These are phyloP conservation scores for Kwoniella sp. DNA, from an alignment of 768 basidiomycete genomes.

Conservation along the genomic window DNA sequence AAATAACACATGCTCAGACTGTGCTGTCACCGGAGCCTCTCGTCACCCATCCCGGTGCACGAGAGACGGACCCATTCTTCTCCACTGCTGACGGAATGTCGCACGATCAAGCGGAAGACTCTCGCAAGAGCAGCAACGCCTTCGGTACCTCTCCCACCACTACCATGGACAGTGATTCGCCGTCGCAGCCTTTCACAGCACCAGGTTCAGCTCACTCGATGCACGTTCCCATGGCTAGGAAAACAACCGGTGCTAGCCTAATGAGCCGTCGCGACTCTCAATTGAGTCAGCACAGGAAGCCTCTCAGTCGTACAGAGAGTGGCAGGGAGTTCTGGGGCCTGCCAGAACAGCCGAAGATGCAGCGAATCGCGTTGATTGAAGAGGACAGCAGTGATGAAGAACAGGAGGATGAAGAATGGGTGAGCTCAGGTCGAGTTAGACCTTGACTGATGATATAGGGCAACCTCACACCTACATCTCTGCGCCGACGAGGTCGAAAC, in stretches of 20 bases:
- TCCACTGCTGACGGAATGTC: constrained; percentile 18
- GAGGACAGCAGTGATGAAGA: constrained; percentile 33
- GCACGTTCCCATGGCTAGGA: constrained; percentile 17
- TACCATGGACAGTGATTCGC: constrained; percentile 10
- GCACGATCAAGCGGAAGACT: constrained; percentile 33
- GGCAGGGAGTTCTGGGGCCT: constrained; percentile 48
- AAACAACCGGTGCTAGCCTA: constrained; percentile 3
- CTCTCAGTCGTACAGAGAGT: constrained; percentile 41
- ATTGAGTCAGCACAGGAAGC: constrained; percentile 11
- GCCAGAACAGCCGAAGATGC: constrained; percentile 35
- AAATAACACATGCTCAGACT: constrained; percentile 13
- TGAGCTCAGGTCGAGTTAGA: constrained; percentile 13
- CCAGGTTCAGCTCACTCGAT: constrained; percentile 24
- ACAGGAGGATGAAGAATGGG: constrained; percentile 39
- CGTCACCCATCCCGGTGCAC: constrained; percentile 32
- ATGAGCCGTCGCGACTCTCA: constrained; percentile 10
- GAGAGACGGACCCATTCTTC: constrained; percentile 49
- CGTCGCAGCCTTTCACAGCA: constrained; percentile 14
- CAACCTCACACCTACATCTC: constrained; percentile 9
- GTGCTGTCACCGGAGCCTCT: constrained; percentile 38
- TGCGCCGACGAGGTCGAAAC: constrained; percentile 20
- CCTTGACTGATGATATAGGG: constrained; percentile 11
- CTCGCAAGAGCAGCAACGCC: constrained; percentile 16
- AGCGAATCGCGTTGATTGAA: constrained; percentile 22
- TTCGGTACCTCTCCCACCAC: neutral